phyloP scores from a whole-genome alignment of 257 asterid genomes.

The Solanum stenotomum region DNA sequence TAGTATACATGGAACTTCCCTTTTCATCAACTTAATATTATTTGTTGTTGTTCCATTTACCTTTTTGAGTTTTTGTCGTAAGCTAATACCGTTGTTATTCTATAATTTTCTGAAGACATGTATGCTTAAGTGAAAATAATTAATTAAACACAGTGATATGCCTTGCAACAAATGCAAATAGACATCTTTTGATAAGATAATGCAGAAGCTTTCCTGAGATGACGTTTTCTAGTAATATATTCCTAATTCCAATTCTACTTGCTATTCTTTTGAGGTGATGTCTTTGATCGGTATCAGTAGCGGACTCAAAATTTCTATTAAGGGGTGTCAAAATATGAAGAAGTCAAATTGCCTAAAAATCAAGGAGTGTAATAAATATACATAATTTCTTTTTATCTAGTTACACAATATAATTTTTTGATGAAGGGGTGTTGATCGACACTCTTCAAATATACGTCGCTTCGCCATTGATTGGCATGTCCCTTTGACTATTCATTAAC shows the following conservation, averaged over 20 bases:
- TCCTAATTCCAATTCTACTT: not conserved
- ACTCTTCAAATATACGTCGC: not conserved
- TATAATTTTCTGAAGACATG: not conserved
- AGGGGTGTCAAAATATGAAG: not conserved
- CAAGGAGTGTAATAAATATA: not conserved
- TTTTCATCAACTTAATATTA: not conserved
- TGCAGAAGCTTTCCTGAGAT: not conserved
- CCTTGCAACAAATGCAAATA: not conserved
- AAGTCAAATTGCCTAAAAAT: no score
- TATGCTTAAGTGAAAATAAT: not conserved
- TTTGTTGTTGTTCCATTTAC: not conserved
- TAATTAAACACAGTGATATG: not conserved
- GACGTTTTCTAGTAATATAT: not conserved
- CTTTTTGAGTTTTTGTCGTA: not conserved
- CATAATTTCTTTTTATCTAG: not conserved
- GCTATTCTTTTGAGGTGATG: not conserved
- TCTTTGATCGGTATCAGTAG: no score
- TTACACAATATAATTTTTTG: not conserved
- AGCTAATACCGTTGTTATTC: not conserved
- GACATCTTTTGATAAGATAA: not conserved
- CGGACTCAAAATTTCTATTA: not conserved
- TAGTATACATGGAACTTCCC: not conserved
- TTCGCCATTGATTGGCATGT: no score
- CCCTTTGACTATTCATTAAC: not conserved
- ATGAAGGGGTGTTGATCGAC: not conserved